Evolutionary conservation across 768 basidiomycete genomes (phyloP), one percentile per base, ranked within the genome.

Genomic region (Coprinellus micaceus): DNA sequence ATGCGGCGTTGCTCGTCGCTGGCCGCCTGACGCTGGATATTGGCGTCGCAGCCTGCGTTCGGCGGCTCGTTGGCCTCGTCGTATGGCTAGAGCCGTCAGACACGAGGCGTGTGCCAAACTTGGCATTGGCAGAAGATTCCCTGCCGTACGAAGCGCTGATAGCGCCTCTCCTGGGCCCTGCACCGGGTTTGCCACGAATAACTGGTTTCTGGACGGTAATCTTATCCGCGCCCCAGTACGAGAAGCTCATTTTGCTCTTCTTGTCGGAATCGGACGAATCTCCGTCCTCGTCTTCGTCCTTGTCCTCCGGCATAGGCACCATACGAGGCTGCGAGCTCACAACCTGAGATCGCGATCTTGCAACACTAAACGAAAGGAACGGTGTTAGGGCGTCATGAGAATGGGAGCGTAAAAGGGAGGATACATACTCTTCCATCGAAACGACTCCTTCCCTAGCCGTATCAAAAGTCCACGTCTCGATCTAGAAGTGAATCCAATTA

Each of bases 181-280:
- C 72, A 52, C 65, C 74, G 40, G 62, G 64, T 48, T 72, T 69
- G 58, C 73, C 73, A 66, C 86, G 88, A 63, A 85, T 67, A 39
- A 84, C 69, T 2, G 91, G 89, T 62, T 89, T 89, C 68, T 91
- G 89, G 21, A 94, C 82, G 1, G 91, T 94, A 64, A 94, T 81
- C 71, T 91, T 91, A 74, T 94, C 91, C 29, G 91, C 91, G 24
- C 91, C 91, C 90, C 91, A 93, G 66, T 93, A 94, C 4, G 90
- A 92, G 72, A 93, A 93, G 74, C 89, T 90, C 91, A 93, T 92
- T 70, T 92, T 93, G 77, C 86, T 90, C 76, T 91, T 89, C 74
- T 86, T 83, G 68, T 92, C 91, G 11, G 89, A 92, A 63, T 92
- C 89, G 61, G 90, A 88, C 3, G 91, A 91, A 26, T 91, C 89